Conservation (phyloP, 495 filamentous ascomycete genomes). For the Chaetomium fimeti region DNA sequence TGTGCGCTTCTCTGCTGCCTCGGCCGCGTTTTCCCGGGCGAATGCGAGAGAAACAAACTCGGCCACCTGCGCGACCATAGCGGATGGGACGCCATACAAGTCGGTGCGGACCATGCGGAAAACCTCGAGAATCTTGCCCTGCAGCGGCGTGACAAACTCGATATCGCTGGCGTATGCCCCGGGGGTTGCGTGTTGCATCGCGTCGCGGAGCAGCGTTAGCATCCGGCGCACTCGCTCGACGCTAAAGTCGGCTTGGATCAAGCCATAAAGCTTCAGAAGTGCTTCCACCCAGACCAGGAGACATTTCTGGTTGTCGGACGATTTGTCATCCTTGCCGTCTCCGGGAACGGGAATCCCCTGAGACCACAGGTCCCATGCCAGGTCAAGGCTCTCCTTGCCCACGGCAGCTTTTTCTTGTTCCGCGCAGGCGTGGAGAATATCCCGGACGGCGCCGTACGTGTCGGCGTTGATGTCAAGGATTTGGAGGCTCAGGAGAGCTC, state of each 20-base stretch:
- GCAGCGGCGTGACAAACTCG: slow-evolving; percentile 78
- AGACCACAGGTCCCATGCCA: slow-evolving; percentile 73
- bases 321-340: slow-evolving; percentile 45
- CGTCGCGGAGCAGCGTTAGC: slow-evolving; percentile 59
- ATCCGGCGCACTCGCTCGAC: slow-evolving; percentile 59
- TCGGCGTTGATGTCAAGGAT: slow-evolving; percentile 69
- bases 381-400: slow-evolving; percentile 56
- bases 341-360: slow-evolving; percentile 55
- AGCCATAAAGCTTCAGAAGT: slow-evolving; percentile 73
- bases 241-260: slow-evolving; percentile 65
- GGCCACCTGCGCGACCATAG: slow-evolving; percentile 65
- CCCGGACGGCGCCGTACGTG: slow-evolving; percentile 64
- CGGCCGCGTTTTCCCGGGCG: slow-evolving; percentile 34
- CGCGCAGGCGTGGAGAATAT: slow-evolving; percentile 59
- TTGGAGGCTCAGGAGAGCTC: slow-evolving; percentile 56
- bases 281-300: slow-evolving; percentile 74
- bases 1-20: slow-evolving; percentile 55
- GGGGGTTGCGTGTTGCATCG: slow-evolving; percentile 60
- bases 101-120: slow-evolving; percentile 71
- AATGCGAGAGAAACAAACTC: slow-evolving; percentile 70
- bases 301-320: slow-evolving; percentile 69
- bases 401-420: slow-evolving; percentile 50
- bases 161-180: slow-evolving; percentile 77
- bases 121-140: slow-evolving; percentile 69
- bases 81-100: slow-evolving; percentile 61